Evolutionary conservation across 176 grass and related monocot species (phyloP), one percentile per base, ranked within the genome.

Genomic region (Oryza rufipogon): DNA sequence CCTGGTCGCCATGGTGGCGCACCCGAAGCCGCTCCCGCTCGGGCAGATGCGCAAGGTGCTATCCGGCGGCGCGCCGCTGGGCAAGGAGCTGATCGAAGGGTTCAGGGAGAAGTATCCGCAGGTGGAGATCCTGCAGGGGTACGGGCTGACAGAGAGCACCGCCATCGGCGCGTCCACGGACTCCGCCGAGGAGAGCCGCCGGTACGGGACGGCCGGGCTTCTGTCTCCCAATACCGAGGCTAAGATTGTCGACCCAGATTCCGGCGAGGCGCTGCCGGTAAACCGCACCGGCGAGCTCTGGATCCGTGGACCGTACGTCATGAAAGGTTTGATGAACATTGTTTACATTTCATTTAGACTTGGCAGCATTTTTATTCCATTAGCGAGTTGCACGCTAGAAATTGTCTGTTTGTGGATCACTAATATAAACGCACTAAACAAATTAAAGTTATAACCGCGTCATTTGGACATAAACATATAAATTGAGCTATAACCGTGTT

Each of bases 151-250:
- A 0, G 96, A 98, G 86, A 98, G 93, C 89, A 94, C 96, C 11
- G 93, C 92, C 75, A 98, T 98, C 26, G 93, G 96, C 47, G 93
- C 96, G 11, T 95, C 96, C 46, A 95, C 93, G 17, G 96, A 98
- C 85, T 98, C 93, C 0, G 91, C 91, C 10, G 93, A 95, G 77
- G 96, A 98, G 83, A 98, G 93, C 75, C 86, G 89, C 5, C 83
- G 91, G 12, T 98, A 95, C 46, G 96, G 96, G 15, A 98, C 96
- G 0, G 96, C 96, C 0, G 96, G 96, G n/a, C 66, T 98, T 70
- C 86, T 98, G 5, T 95, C 93, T 5, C 91, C 96, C 19, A 95
- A 93, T 70, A 93, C 93, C 11, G 89, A 98, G 86, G 96, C 91
- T 19, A 89, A 85, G 76, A 98, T 98, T 72, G 93, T 98, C 23